These are phyloP conservation scores for Aspergillus haitiensis DNA, from an alignment of 495 filamentous ascomycete genomes.

Conservation along the genomic window DNA sequence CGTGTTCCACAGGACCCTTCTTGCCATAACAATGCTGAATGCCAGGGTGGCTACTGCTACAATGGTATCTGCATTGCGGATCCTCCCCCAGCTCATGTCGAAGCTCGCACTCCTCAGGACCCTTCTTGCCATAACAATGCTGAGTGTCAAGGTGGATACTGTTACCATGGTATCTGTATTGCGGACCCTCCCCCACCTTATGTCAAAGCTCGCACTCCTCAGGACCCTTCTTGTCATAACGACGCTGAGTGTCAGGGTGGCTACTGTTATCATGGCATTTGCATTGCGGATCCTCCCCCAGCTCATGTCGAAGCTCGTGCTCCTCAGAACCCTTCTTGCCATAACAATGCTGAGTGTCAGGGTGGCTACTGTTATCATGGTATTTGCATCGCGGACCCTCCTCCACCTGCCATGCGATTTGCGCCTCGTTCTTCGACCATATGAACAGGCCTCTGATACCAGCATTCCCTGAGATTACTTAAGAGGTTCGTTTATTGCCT, in stretches of 20 bases:
- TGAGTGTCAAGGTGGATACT: conserved; percentile 10
- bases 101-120: conserved; percentile 1
- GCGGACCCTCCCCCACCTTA: not conserved
- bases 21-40: conserved; percentile 1
- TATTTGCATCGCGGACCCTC: conserved; percentile 1
- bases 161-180: conserved; percentile 14
- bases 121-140: conserved; percentile 1
- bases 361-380: conserved; percentile 9
- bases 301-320: not conserved
- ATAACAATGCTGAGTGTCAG: conserved; percentile 1
- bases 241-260: conserved; percentile 1
- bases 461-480: too few relatives aligned
- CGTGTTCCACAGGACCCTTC: not conserved
- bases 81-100: not conserved
- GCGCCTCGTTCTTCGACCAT: too few relatives aligned
- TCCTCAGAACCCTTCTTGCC: not conserved
- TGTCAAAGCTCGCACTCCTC: not conserved
- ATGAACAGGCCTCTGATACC: too few relatives aligned
- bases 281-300: conserved; percentile 1
- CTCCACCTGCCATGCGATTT: not conserved
- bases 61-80: not conserved
- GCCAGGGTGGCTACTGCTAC: not conserved
- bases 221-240: conserved; percentile 3
- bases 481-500: too few relatives aligned
- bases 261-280: conserved; percentile 11